Evolutionary conservation across 441 rosid species (phyloP).

Genomic region (Pelargonium fulgidum): DNA sequence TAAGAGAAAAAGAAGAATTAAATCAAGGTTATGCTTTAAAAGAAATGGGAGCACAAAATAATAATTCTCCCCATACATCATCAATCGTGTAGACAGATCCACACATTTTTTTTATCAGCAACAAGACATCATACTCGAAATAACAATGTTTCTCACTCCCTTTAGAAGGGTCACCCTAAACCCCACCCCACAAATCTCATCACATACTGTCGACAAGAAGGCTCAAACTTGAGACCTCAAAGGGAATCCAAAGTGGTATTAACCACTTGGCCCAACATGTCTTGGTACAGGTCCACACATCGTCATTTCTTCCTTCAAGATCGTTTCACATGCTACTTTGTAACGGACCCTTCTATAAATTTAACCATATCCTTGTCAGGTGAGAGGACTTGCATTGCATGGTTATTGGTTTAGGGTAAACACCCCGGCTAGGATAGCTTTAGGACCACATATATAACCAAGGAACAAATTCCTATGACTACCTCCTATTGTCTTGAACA

Average conservation of each 20-base stretch:
- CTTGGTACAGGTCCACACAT: too few relatives aligned
- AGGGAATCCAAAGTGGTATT: too few relatives aligned
- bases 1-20: not conserved
- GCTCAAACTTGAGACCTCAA: too few relatives aligned
- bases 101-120: too few relatives aligned
- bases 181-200: too few relatives aligned
- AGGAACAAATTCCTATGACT: not conserved
- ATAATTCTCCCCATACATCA: not conserved
- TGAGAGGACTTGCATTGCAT: not conserved
- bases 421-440: not conserved
- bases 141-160: too few relatives aligned
- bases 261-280: too few relatives aligned
- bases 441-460: not conserved
- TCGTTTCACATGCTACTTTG: not conserved
- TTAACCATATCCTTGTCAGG: not conserved
- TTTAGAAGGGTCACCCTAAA: too few relatives aligned
- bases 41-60: not conserved
- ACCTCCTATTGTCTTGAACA: not conserved
- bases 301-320: not conserved
- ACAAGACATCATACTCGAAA: too few relatives aligned
- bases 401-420: not conserved
- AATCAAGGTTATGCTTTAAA: not conserved
- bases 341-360: not conserved
- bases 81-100: too few relatives aligned
- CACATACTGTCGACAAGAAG: too few relatives aligned